These are phyloP conservation scores for Cercospora janseana DNA, from an alignment of 2,329 filamentous ascomycete genomes.

Conservation along the genomic window DNA sequence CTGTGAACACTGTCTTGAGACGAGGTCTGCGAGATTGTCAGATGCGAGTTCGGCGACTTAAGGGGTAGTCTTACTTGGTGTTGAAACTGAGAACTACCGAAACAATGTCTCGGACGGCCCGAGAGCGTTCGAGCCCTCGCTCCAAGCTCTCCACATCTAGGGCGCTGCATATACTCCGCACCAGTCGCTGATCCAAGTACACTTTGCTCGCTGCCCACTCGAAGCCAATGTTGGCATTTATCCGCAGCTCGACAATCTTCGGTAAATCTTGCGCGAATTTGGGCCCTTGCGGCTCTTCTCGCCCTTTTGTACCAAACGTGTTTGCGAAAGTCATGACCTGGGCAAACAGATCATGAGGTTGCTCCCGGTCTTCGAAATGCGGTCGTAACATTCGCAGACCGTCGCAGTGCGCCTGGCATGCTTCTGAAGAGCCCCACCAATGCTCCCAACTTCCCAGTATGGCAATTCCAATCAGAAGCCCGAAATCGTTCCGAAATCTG, in stretches of 20 bases:
- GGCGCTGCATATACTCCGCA: constrained; percentile 12
- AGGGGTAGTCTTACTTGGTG: constrained; percentile 4
- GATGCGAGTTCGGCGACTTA: background rate
- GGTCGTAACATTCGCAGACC: constrained; percentile 16
- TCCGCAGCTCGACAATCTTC: constrained; percentile 11
- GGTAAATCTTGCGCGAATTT: constrained; percentile 11
- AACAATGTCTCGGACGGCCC: constrained; percentile 10
- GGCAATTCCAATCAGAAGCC: constrained; percentile 19
- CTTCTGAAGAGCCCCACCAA: constrained; percentile 17
- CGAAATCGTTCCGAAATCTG: constrained; percentile 17
- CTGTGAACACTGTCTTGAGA: background rate
- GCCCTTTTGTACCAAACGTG: constrained; percentile 12
- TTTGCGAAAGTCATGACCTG: constrained; percentile 20
- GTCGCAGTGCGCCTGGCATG: constrained; percentile 20
- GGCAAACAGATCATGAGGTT: constrained; percentile 16
- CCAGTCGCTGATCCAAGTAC: constrained; percentile 15
- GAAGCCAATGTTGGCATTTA: constrained; percentile 14
- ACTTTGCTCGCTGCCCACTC: constrained; percentile 6
- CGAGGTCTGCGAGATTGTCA: constrained; percentile 1
- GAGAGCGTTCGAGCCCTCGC: background rate
- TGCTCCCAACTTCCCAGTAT: constrained; percentile 22
- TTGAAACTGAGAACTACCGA: constrained; percentile 15
- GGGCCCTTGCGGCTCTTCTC: background rate
- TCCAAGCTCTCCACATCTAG: constrained; percentile 11
- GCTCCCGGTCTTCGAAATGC: constrained; percentile 13